A percentile compares a stretch with the other conserved stretches of the same genome.
These are phyloP conservation scores for Trichophyton rubrum DNA, from an alignment of 2,329 filamentous ascomycete genomes.

Conservation along the genomic window DNA sequence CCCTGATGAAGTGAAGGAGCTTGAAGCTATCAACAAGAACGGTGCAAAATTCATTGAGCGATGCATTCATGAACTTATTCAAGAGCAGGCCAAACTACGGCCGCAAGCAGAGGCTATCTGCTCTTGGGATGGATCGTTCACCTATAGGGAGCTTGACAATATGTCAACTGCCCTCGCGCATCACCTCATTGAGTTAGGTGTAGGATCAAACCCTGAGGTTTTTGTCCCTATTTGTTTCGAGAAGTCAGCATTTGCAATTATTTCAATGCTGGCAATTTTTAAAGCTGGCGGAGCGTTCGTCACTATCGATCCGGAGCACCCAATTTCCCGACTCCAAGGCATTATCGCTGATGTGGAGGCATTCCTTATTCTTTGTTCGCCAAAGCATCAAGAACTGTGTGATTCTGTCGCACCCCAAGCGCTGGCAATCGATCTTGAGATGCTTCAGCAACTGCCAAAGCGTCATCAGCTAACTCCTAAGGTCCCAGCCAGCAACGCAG, in stretches of 20 bases:
- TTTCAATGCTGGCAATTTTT: slow-evolving; percentile 22
- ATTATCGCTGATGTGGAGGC: slow-evolving; percentile 17
- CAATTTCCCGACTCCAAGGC: slow-evolving; percentile 16
- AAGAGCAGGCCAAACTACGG: slow-evolving; percentile 7
- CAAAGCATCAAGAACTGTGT: slow-evolving; percentile 7
- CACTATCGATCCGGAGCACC: slow-evolving; percentile 21
- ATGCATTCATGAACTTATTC: slow-evolving; percentile 17
- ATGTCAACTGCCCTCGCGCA: slow-evolving; percentile 53
- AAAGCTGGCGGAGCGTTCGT: slow-evolving; percentile 23
- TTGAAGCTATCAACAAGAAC: slow-evolving; percentile 7
- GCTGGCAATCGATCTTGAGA: slow-evolving; percentile 7
- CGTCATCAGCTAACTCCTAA: slow-evolving; percentile 6
- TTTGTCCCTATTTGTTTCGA: slow-evolving; percentile 63
- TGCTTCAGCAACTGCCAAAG: slow-evolving; percentile 10
- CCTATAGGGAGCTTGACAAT: slow-evolving; percentile 53
- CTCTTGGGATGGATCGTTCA: slow-evolving; percentile 33
- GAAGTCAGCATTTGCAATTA: slow-evolving; percentile 59
- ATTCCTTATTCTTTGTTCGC: slow-evolving; percentile 13
- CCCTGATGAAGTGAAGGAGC: slow-evolving; percentile 4
- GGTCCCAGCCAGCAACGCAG: slow-evolving; percentile 18
- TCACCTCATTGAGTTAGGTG: slow-evolving; percentile 38
- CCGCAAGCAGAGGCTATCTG: slow-evolving; percentile 16
- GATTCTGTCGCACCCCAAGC: slow-evolving; percentile 5
- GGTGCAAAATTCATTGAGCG: slow-evolving; percentile 13
- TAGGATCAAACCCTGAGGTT: slow-evolving; percentile 41